Conservation (phyloP, 208 protist genomes). For the Angomonas ambiguus region DNA sequence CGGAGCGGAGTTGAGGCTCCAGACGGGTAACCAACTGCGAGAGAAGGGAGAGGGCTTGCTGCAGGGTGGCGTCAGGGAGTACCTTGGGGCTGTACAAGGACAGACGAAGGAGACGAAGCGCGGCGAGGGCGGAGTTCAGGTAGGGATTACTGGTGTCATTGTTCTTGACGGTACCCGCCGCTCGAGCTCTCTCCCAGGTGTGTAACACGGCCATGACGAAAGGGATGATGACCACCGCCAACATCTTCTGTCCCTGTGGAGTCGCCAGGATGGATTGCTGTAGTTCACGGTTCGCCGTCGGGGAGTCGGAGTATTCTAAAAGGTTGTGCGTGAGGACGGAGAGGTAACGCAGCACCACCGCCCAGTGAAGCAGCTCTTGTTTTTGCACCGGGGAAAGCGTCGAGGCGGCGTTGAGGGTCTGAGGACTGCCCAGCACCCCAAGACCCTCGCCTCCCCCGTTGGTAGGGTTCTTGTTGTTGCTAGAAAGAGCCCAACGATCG, state of each 20-base stretch:
- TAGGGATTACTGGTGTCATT: constrained; percentile 40
- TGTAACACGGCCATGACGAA: constrained; percentile 55
- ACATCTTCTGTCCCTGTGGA: constrained; percentile 36
- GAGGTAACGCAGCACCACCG: constrained; percentile 57
- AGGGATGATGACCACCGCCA: constrained; percentile 51
- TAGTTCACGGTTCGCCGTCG: constrained; percentile 24
- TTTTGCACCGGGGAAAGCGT: constrained; percentile 30
- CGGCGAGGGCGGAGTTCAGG: constrained; percentile 36
- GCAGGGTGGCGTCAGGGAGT: constrained; percentile 23
- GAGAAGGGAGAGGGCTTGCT: constrained; percentile 35
- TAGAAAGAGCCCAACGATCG: constrained; percentile 39
- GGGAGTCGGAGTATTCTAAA: constrained; percentile 54
- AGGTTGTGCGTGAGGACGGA: constrained; percentile 68
- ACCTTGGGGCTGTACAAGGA: constrained; percentile 42
- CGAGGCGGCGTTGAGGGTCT: constrained; percentile 29
- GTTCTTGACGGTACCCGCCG: constrained; percentile 4
- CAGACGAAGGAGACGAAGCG: constrained; percentile 60
- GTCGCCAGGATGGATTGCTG: constrained; percentile 32
- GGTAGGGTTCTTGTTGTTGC: constrained; percentile 26
- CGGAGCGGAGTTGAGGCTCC: constrained; percentile 37
- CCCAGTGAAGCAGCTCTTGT: constrained; percentile 60
- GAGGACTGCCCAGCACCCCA: constrained; percentile 26
- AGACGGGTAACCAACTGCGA: constrained; percentile 38
- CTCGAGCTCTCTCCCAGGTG: constrained; percentile 31
- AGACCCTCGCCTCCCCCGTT: constrained; percentile 15